Base-by-base conservation (phyloP, 345 rosid genomes). In the Capsella bursapastoris region DNA sequence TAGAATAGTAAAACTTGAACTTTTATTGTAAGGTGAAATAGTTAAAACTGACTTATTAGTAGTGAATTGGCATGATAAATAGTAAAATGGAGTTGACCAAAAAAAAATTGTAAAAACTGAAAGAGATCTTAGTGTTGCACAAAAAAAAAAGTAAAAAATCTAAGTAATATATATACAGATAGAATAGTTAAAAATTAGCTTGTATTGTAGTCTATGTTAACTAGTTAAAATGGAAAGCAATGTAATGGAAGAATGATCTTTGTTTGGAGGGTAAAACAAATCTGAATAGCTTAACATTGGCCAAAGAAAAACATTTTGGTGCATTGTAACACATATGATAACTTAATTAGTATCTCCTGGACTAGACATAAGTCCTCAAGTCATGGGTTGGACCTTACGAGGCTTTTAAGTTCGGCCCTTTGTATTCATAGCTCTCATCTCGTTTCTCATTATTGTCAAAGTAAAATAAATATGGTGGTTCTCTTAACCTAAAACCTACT, bases 331-430 rank as follows among this genome's bases (percentile, higher is more conserved):
- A 41, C 5, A 41, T 4, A 11, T 41, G 45, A 11, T 1, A 41
- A 41, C 14, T 41, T 41, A 12, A 11, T 11, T 22, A 11, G 45
- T 41, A 41, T 41, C 45, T 44, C 15, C 5, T 13, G 16, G 6
- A 44, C 15, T 2, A 43, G 5, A 12, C 12, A 5, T 13, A 5
- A 43, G 50, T 48, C 53, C 4, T 9, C 7, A 10, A 50, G 11
- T 16, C 9, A 15, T 50, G 31, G 56, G 25, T 47, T 64, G 53
- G 55, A 51, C 68, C 15, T 29, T 64, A 6, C 4, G 28, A 64
- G 27, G 43, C 69, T 31, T 18, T 16, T 22, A 12, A 12, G 57
- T 16, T 32, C 7, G 7, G 56, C 43, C 43, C 68, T 28, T 9
- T 64, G 25, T 45, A 15, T 29, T 31, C 18, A 2, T 25, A 14